Conservation (phyloP, 148 eudicot species). For the Bassia scoparia region DNA sequence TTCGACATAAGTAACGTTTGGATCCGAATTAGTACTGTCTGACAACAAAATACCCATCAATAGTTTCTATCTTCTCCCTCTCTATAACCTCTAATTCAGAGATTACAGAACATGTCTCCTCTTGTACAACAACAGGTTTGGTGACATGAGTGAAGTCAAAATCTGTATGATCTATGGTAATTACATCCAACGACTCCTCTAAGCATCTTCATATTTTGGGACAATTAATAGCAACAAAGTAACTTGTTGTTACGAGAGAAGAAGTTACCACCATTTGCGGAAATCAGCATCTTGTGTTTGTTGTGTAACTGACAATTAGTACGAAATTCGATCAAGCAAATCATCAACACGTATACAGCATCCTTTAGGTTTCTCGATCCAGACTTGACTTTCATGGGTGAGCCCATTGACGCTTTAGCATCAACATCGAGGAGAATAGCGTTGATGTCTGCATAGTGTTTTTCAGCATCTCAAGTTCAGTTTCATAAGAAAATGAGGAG, state of each 20-base stretch:
- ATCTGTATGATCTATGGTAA: background rate
- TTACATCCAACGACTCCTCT: background rate
- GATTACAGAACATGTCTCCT: constrained; percentile 7
- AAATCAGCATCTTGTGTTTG: background rate
- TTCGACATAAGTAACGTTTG: constrained; percentile 3
- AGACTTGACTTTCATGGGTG: background rate
- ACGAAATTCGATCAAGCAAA: constrained; percentile 10
- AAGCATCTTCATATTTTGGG: background rate
- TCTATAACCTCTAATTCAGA: constrained; percentile 24
- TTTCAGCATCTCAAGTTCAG: constrained; percentile 6
- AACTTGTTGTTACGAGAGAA: constrained; percentile 15
- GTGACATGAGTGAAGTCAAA: background rate
- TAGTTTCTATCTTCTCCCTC: constrained; percentile 18
- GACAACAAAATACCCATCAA: constrained; percentile 13
- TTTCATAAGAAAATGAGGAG: background rate
- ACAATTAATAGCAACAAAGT: background rate
- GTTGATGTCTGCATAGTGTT: constrained; percentile 12
- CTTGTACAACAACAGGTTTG: background rate
- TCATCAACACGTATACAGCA: constrained; percentile 15
- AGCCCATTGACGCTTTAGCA: background rate
- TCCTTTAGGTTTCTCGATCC: constrained; percentile 15
- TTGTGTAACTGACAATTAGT: background rate
- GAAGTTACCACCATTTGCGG: background rate
- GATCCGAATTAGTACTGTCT: background rate
- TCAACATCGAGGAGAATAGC: constrained; percentile 5